A percentile compares a stretch with the other conserved stretches of the same genome.
Evolutionary conservation across 768 basidiomycete species (phyloP).

Genomic region (Boletellus emodensis): DNA sequence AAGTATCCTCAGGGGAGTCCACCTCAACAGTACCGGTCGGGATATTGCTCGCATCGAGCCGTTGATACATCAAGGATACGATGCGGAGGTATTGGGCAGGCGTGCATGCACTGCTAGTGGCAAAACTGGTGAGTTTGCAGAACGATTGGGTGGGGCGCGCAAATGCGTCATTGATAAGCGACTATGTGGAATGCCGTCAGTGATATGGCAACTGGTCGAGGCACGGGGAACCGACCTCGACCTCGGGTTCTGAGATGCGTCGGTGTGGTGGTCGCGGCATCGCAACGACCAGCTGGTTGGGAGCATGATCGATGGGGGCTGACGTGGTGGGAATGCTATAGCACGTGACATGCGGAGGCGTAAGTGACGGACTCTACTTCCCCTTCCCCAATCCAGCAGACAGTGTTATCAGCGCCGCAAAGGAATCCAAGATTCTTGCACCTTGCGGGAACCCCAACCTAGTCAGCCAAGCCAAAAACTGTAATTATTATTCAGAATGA

Average conservation of each 20-base stretch:
- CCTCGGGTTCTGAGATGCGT: constrained; percentile 11
- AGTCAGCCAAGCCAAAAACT: no score
- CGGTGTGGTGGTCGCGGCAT: not conserved
- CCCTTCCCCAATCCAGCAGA: no score
- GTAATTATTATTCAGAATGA: no score
- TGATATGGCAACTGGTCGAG: not conserved
- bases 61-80: constrained; percentile 17
- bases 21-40: constrained; percentile 8
- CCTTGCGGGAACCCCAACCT: no score
- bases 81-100: constrained; percentile 22
- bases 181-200: constrained; percentile 4
- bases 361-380: no score
- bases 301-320: not conserved
- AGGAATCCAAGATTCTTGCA: no score
- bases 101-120: constrained; percentile 10
- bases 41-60: constrained; percentile 19
- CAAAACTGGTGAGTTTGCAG: constrained; percentile 11
- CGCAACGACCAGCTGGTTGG: not conserved
- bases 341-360: no score
- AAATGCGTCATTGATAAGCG: constrained; percentile 12
- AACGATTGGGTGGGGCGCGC: constrained; percentile 13
- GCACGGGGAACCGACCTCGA: constrained; percentile 16
- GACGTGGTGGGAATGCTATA: not conserved
- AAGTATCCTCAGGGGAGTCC: constrained; percentile 1
- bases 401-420: no score